Evolutionary conservation across 2,329 filamentous ascomycete species (phyloP).

Genomic region (Xylariaceae sp.): DNA sequence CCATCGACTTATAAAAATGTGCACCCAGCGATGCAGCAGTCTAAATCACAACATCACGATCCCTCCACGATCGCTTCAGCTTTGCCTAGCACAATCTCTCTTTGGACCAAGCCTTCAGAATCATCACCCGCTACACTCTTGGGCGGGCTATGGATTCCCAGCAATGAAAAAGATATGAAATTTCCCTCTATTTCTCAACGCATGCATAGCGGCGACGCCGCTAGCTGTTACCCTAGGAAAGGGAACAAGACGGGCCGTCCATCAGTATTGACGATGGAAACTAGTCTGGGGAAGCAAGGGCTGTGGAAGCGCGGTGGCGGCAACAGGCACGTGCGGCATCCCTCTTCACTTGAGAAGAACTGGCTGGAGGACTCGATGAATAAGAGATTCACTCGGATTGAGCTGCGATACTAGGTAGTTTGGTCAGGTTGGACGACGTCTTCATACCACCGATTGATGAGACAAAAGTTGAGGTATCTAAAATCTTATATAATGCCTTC

Average conservation of each 20-base stretch:
- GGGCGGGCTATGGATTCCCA: constrained; percentile 18
- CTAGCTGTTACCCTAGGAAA: constrained; percentile 1
- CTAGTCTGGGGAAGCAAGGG: constrained; percentile 29
- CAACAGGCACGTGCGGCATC: neutral
- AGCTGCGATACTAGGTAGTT: constrained; percentile 35
- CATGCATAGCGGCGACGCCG: neutral
- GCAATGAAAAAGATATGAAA: neutral
- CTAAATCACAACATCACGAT: neutral
- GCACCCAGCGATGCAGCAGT: constrained; percentile 12
- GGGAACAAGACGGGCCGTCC: neutral
- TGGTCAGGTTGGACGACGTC: neutral
- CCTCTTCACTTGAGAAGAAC: constrained; percentile 27
- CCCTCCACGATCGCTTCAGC: neutral
- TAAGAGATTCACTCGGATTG: constrained; percentile 36
- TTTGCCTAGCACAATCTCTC: neutral
- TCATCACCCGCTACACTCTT: neutral
- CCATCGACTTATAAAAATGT: constrained; percentile 33
- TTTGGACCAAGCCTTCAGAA: constrained; percentile 22
- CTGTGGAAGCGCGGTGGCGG: constrained; percentile 34
- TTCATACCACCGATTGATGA: neutral
- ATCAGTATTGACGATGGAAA: neutral
- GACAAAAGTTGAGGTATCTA: neutral
- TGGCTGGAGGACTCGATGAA: constrained; percentile 38
- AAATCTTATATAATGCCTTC: neutral
- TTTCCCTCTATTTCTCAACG: neutral